Conservation (phyloP, 1,139 yeast genomes). For the Hanseniaspora uvarum region DNA sequence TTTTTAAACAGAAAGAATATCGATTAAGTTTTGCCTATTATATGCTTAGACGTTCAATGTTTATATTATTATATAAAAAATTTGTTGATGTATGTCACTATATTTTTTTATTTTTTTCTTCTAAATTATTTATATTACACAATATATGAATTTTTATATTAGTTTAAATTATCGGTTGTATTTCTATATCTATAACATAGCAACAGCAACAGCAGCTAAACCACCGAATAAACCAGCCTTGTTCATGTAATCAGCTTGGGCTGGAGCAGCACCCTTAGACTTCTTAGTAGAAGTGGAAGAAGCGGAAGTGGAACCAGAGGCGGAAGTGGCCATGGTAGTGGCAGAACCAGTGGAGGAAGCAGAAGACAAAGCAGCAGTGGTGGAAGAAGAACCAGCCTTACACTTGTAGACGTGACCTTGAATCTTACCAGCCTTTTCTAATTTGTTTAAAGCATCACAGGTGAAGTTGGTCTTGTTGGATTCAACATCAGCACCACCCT, state of each 20-base stretch:
- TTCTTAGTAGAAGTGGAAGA: slow-evolving; percentile 27
- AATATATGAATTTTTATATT: not conserved
- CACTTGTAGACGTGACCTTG: slow-evolving; percentile 85
- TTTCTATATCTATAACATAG: slow-evolving; percentile 41
- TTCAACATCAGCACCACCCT: slow-evolving; percentile 83
- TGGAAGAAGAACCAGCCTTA: slow-evolving; percentile 55
- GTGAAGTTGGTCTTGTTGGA: slow-evolving; percentile 63
- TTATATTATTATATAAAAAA: not conserved
- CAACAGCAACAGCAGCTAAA: slow-evolving; percentile 52
- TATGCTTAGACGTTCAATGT: not conserved
- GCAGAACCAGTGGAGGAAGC: slow-evolving; percentile 37
- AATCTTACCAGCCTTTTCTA: slow-evolving; percentile 63
- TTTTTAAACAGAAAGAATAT: too few relatives aligned
- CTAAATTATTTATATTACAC: not conserved
- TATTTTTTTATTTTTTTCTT: not conserved
- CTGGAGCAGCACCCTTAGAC: slow-evolving; percentile 24
- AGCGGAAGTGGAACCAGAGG: slow-evolving; percentile 27
- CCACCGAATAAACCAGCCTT: slow-evolving; percentile 47
- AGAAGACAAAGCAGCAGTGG: slow-evolving; percentile 40
- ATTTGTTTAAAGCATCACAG: slow-evolving; percentile 63
- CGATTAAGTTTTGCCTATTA: not conserved
- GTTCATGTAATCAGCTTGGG: slow-evolving; percentile 35
- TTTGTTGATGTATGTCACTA: not conserved
- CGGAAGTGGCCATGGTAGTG: slow-evolving; percentile 29
- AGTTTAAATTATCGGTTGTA: too few relatives aligned